Conservation (phyloP, 2,329 filamentous ascomycete genomes). For the Microdochium trichocladiopsis region DNA sequence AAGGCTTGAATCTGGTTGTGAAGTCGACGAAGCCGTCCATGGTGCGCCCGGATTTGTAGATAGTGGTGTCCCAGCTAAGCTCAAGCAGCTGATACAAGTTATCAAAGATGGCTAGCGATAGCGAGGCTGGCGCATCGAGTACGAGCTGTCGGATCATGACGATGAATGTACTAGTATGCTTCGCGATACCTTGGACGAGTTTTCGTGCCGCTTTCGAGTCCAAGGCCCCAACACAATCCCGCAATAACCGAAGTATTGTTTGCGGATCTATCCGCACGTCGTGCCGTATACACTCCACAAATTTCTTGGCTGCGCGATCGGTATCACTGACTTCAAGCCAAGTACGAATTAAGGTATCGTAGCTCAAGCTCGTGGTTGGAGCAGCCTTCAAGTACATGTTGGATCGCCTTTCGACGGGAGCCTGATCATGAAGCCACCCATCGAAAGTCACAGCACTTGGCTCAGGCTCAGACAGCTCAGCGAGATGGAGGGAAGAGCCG, state of each 20-base stretch:
- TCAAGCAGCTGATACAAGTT: constrained; percentile 14
- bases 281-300: constrained; percentile 17
- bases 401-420: not conserved
- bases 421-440: not conserved
- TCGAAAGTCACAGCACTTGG: not conserved
- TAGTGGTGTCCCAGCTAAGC: not conserved
- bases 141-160: constrained; percentile 10
- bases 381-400: constrained; percentile 27
- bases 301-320: constrained; percentile 15
- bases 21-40: not conserved
- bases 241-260: constrained; percentile 17
- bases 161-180: constrained; percentile 11
- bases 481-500: not conserved
- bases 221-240: constrained; percentile 11
- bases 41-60: not conserved
- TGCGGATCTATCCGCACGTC: constrained; percentile 9
- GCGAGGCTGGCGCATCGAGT: constrained; percentile 5
- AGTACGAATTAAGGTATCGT: constrained; percentile 38
- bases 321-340: constrained; percentile 36
- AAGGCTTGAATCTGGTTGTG: not conserved
- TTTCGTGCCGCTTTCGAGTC: constrained; percentile 13
- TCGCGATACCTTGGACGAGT: constrained; percentile 14
- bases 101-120: constrained; percentile 9
- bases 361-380: constrained; percentile 26
- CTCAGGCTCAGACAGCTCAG: not conserved